Percentiles rank a stretch among this genome's conserved stretches.
Conservation (phyloP, 75 land plant species). For the Cunninghamia lanceolata region DNA sequence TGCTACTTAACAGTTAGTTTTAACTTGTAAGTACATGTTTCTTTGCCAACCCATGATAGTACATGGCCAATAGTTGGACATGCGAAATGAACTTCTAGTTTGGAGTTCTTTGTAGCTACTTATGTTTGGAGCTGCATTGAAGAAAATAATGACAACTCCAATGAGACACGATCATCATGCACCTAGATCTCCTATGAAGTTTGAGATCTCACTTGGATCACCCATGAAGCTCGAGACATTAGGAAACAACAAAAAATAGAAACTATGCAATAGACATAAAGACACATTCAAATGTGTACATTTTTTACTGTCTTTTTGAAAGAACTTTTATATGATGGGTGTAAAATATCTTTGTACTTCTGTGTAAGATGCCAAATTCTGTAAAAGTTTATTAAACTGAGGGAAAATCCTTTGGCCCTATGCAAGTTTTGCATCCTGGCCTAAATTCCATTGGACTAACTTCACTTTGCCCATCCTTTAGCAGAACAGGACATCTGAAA, state of each 20-base stretch:
- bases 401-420: not conserved
- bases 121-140: not conserved
- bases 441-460: not conserved
- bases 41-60: not conserved
- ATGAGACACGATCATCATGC: not conserved
- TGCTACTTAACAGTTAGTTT: not conserved
- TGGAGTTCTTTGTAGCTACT: not conserved
- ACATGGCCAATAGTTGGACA: not conserved
- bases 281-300: not conserved
- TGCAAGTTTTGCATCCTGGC: too few species aligned
- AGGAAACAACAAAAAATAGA: not conserved
- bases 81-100: not conserved
- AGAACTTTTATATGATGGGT: not conserved
- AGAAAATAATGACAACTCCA: not conserved
- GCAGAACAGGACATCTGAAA: too few species aligned
- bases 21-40: not conserved
- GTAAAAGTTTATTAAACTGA: not conserved
- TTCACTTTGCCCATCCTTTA: not conserved
- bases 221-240: not conserved
- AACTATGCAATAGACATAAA: not conserved
- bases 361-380: not conserved
- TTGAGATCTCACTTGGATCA: not conserved
- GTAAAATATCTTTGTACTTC: not conserved
- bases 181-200: not conserved
- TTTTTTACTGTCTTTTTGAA: not conserved